Base-by-base conservation (phyloP, 1,284 basidiomycete genomes). In the Trametes sp. region DNA sequence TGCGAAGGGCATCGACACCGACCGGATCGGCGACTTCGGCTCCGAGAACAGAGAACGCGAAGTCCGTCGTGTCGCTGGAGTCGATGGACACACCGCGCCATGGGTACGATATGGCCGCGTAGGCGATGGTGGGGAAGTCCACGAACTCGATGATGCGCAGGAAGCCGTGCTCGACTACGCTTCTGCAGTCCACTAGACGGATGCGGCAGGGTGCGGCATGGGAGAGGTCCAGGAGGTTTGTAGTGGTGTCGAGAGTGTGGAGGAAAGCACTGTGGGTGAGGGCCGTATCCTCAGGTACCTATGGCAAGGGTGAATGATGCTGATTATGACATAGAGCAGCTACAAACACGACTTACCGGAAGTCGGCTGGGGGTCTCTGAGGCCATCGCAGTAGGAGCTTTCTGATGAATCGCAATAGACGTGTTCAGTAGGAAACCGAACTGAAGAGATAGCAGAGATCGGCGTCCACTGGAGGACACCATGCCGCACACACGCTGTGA, bases 21-120 rank as follows among this genome's bases (percentile, higher is more conserved):
- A 65, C 62, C 14, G 59, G 62, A 14, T 67, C 65, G 23, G 53
- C 63, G 26, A 31, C 23, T 45, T 63, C 63, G 1, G 61, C 60
- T 29, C 60, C 66, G n/a, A 44, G 38, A 19, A 62, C 66, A 35
- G 36, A 55, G 60, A 65, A 67, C 33, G 21, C 21, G 48, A 13
- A 36, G 6, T 14, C 31, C 31, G 10, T 19, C 36, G 16, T 46
- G 45, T 46, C 45, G 45, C 14, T 46, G 24, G 45, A 24, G 26
- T 46, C n/a, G 14, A 26, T 28, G 24, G 45, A 28, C 28, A 57
- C 56, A 13, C 56, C 56, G 35, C 45, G 56, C 56, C 56, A 57
- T 19, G 56, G 56, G 28, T 57, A 57, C 21, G 56, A 57, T 38
- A 57, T 50, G 46, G 56, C 56, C 14, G 63, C 45, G 41, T 65